Evolutionary conservation across 108 stramenopile species (phyloP).

Genomic region (Pseudonitzschia multistriata): DNA sequence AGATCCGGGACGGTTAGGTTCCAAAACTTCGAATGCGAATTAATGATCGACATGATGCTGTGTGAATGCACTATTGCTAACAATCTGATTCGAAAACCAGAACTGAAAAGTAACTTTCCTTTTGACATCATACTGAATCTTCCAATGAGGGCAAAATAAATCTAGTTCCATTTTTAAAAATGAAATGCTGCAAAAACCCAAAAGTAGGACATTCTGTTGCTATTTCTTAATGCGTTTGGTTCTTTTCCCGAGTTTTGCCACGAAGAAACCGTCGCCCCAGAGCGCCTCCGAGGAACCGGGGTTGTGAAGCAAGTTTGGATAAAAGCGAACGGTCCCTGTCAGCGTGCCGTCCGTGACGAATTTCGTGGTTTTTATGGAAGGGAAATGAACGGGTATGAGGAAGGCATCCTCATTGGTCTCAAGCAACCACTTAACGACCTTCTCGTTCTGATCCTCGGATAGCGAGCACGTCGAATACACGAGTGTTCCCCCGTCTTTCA

Average conservation of each 20-base stretch:
- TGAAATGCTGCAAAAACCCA: neutral
- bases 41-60: no score
- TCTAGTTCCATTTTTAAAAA: neutral
- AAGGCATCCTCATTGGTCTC: slow-evolving; percentile 34
- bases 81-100: no score
- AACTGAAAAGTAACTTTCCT: no score
- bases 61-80: no score
- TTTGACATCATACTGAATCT: no score
- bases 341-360: slow-evolving; percentile 45
- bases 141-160: no score
- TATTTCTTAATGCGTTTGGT: neutral
- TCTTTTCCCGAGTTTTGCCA: slow-evolving; percentile 57
- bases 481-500: slow-evolving; percentile 76
- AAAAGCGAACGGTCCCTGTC: slow-evolving; percentile 59
- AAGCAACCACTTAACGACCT: slow-evolving; percentile 80
- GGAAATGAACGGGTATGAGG: slow-evolving; percentile 57
- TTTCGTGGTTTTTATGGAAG: neutral
- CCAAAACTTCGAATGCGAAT: slow-evolving; percentile 4
- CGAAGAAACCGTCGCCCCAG: slow-evolving; percentile 65
- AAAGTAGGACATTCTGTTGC: neutral
- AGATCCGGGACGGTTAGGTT: slow-evolving; percentile 74
- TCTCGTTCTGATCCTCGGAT: slow-evolving; percentile 85
- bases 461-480: slow-evolving; percentile 93
- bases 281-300: neutral
- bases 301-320: slow-evolving; percentile 36